Base-by-base conservation (phyloP, 2,329 filamentous ascomycete species). In the Penicillium sp. region DNA sequence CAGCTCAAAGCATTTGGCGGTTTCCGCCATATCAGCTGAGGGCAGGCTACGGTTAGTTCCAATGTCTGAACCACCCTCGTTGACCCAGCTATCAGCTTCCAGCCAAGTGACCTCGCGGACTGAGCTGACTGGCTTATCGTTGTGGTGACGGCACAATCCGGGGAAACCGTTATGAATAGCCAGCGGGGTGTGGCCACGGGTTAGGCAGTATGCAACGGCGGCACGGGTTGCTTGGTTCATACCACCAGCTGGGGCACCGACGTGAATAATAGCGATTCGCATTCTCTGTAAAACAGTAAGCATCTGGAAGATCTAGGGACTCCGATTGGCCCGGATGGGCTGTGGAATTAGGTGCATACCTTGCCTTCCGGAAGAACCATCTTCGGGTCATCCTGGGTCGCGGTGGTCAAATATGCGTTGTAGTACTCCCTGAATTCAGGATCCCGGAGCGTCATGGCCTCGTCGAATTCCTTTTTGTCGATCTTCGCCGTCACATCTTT, bases 101-200 rank as follows among this genome's bases (percentile, higher is more conserved):
- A 97, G 83, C 94, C 94, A 99, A 63, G 87, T 80, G 56, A 97
- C 89, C 38, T 89, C 84, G 32, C 92, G 87, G 9, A 99, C 92
- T 3, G 94, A 86, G 38, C 91, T 88, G 0, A 90, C 57, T 0
- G 92, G 92, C 67, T 86, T 80, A 70, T 97, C 93, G 32, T 79
- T 87, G 71, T 97, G 91, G 74, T 99, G 94, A 45, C 94, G 86
- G 51, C 91, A 88, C 54, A 99, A 86, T 16, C 94, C 94, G 32
- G 94, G 91, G 75, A 99, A 99, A 27, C 94, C 94, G 67, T 99
- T 99, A 77, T 97, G 90, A 53, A 99, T 91, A 18, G 91, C 93
- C 66, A 97, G 74, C 4, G 94, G 90, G 50, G 90, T 91, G 73
- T 99, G 94, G n/a, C 94, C 94, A 56, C 91, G 86, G 42, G 89